Evolutionary conservation across 352 stramenopile genomes (phyloP).

Genomic region (Phytophthora uliginosa): DNA sequence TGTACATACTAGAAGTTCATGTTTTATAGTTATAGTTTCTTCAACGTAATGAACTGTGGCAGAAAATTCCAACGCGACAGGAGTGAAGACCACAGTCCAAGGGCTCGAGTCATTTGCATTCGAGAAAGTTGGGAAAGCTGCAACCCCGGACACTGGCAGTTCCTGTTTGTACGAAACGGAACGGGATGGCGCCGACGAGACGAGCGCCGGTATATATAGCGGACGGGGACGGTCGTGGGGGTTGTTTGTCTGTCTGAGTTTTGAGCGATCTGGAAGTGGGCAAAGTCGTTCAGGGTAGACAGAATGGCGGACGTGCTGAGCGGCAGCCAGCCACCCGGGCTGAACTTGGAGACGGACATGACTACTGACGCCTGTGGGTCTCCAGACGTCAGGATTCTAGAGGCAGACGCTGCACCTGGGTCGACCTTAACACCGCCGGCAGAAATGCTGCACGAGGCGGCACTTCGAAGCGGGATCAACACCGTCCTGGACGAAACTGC

Average conservation of each 20-base stretch:
- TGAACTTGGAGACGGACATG: slow-evolving; percentile 38
- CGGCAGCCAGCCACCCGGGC: slow-evolving; percentile 15
- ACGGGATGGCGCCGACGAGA: slow-evolving; percentile 4
- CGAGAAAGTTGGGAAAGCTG: neutral
- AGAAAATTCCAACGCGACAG: no score
- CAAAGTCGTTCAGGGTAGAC: neutral
- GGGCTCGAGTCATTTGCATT: neutral
- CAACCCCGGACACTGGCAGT: neutral
- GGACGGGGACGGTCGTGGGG: neutral
- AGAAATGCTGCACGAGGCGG: slow-evolving; percentile 38
- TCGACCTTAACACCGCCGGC: slow-evolving; percentile 1
- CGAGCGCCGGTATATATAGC: slow-evolving; percentile 38
- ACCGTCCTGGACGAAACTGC: slow-evolving; percentile 65
- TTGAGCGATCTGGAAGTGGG: slow-evolving; percentile 11
- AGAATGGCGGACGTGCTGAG: slow-evolving; percentile 26
- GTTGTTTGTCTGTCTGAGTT: slow-evolving; percentile 26
- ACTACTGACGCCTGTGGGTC: neutral
- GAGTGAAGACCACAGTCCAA: neutral
- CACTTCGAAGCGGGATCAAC: slow-evolving; percentile 56
- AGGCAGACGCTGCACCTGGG: neutral
- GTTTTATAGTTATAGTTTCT: no score
- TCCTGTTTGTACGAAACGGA: slow-evolving; percentile 35
- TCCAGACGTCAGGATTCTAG: neutral
- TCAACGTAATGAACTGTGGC: no score
- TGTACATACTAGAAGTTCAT: no score